These are phyloP conservation scores for Arthroderma sp. DNA, from an alignment of 2,329 filamentous ascomycete species.

Conservation along the genomic window DNA sequence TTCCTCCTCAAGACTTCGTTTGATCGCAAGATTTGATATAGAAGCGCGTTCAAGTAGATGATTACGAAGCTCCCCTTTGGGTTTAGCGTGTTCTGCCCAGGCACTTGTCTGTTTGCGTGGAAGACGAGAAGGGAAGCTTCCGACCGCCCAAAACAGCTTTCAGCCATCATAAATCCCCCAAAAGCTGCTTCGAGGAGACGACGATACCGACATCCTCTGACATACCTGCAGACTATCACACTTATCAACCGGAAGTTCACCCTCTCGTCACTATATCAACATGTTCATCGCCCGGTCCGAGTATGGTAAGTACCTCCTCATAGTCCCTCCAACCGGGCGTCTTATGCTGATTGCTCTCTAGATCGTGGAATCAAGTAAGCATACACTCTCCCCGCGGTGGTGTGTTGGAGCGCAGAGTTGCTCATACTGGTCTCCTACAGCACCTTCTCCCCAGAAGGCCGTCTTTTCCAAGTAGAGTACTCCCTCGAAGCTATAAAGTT, in stretches of 20 bases:
- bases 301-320: slow-evolving; percentile 63
- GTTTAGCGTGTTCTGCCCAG: slow-evolving; percentile 17
- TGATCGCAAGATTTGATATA: not conserved
- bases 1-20: not conserved
- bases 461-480: slow-evolving; percentile 99
- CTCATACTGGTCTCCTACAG: slow-evolving; percentile 37
- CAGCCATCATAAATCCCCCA: slow-evolving; percentile 3
- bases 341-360: slow-evolving; percentile 30
- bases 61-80: slow-evolving; percentile 13
- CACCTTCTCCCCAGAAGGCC: slow-evolving; percentile 99
- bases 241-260: not conserved
- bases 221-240: not conserved
- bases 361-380: slow-evolving; percentile 95
- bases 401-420: slow-evolving; percentile 9
- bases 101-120: slow-evolving; percentile 16
- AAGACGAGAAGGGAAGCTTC: slow-evolving; percentile 9
- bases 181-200: not conserved
- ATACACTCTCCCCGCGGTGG: slow-evolving; percentile 12
- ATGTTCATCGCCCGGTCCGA: slow-evolving; percentile 99
- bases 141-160: slow-evolving; percentile 6
- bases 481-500: slow-evolving; percentile 99
- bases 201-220: not conserved
- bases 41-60: not conserved
- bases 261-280: slow-evolving; percentile 32
- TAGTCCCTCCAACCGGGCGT: slow-evolving; percentile 10